Conservation (phyloP, 176 grass and related monocot genomes). For the Avena eriantha region DNA sequence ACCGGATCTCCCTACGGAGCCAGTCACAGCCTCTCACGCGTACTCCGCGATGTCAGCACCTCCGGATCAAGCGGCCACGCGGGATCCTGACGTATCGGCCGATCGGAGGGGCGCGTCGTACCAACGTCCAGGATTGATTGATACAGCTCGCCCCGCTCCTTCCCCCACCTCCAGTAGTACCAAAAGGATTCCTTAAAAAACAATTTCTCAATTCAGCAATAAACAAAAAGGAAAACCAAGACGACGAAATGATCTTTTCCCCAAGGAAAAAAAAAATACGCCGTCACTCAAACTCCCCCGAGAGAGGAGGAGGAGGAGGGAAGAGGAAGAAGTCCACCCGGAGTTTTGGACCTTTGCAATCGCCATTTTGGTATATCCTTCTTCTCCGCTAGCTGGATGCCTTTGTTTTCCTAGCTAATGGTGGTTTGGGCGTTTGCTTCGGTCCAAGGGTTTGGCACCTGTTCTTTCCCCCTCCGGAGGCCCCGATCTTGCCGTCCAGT, state of each 20-base stretch:
- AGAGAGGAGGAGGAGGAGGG: neutral
- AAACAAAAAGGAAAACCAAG: neutral
- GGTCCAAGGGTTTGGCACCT: slow-evolving; percentile 52
- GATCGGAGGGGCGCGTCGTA: neutral
- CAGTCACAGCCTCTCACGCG: neutral
- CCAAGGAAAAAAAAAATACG: neutral
- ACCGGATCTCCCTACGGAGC: neutral
- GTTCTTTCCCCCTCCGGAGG: slow-evolving; percentile 32
- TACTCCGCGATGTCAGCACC: no score
- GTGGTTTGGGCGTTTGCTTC: slow-evolving; percentile 29
- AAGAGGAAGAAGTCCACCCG: slow-evolving; percentile 38
- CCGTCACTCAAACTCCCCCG: slow-evolving; percentile 6
- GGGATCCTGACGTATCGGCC: no score
- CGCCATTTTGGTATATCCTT: slow-evolving; percentile 35
- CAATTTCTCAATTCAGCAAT: neutral
- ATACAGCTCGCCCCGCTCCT: neutral
- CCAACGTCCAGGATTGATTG: neutral
- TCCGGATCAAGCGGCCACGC: no score
- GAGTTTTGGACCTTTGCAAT: slow-evolving; percentile 17
- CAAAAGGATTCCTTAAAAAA: slow-evolving; percentile 8
- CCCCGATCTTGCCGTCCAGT: slow-evolving; percentile 41
- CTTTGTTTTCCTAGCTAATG: neutral
- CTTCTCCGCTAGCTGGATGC: slow-evolving; percentile 3
- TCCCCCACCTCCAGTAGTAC: neutral
- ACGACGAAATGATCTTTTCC: neutral